Percentiles rank a stretch among this genome's conserved stretches.
phyloP scores from a whole-genome alignment of 2,329 filamentous ascomycete species.

The Fusarium caatingaense region DNA sequence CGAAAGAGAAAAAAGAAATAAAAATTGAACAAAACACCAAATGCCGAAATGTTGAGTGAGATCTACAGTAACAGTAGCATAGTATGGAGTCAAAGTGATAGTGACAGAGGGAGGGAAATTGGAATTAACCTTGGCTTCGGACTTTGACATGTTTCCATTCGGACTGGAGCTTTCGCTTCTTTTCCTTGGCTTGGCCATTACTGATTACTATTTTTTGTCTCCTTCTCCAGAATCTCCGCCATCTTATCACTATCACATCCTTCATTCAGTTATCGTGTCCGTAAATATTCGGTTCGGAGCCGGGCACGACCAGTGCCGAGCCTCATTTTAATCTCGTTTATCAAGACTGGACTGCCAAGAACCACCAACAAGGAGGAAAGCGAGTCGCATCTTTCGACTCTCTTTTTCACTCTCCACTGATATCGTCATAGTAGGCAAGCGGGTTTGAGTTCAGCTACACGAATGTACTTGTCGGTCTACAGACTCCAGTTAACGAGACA shows the following conservation, averaged over 20 bases:
- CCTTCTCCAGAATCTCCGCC: neutral
- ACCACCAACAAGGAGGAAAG: conserved; percentile 4
- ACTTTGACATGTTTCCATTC: conserved; percentile 6
- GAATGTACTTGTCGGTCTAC: neutral
- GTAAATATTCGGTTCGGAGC: conserved; percentile 33
- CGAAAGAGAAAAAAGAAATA: neutral
- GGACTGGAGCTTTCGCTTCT: conserved; percentile 8
- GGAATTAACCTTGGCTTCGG: neutral
- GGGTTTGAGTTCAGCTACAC: conserved; percentile 3
- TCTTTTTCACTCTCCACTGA: conserved; percentile 18
- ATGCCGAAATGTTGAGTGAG: neutral
- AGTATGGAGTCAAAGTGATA: no score
- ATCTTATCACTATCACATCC: neutral
- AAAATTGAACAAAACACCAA: neutral
- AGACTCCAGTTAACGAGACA: neutral
- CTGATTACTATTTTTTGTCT: neutral
- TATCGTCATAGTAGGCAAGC: conserved; percentile 22
- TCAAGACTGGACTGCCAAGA: conserved; percentile 27
- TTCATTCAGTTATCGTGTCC: conserved; percentile 10
- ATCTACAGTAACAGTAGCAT: neutral
- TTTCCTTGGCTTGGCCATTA: neutral
- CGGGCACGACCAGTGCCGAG: conserved; percentile 14
- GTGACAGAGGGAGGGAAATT: conserved; percentile 28
- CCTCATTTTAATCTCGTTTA: conserved; percentile 26
- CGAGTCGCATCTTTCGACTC: conserved; percentile 12